Evolutionary conservation across 169 alveolate genomes (phyloP).

Genomic region (Cryptosporidium meleagridis): DNA sequence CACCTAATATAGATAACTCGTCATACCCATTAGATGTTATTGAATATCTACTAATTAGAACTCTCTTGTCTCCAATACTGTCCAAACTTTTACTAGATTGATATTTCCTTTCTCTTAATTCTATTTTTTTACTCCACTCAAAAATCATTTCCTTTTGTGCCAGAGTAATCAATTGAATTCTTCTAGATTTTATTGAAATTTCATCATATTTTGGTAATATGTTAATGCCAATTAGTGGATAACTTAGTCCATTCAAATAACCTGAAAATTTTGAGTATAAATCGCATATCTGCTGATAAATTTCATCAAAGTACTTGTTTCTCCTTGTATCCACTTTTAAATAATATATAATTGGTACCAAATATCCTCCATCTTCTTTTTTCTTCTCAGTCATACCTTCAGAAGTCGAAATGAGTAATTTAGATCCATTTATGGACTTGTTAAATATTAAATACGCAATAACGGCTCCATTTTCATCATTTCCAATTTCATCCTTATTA

Average conservation of each 20-base stretch:
- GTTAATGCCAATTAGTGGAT: constrained; percentile 52
- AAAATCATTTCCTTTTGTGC: constrained; percentile 17
- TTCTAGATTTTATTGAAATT: constrained; percentile 32
- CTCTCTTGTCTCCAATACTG: constrained; percentile 1
- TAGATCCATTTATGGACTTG: background rate
- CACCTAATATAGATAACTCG: constrained; percentile 39
- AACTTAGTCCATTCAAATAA: constrained; percentile 6
- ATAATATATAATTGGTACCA: constrained; percentile 55
- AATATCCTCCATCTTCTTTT: constrained; percentile 33
- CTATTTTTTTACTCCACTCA: constrained; percentile 7
- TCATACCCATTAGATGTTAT: constrained; percentile 32
- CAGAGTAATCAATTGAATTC: background rate
- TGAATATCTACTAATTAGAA: constrained; percentile 33
- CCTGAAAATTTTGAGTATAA: constrained; percentile 19
- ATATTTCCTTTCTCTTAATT: constrained; percentile 5
- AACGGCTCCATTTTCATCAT: background rate
- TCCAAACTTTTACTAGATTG: too few species aligned
- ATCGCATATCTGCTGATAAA: background rate
- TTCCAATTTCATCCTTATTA: background rate
- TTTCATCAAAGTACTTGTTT: constrained; percentile 21
- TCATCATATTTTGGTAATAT: constrained; percentile 67
- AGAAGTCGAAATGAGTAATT: constrained; percentile 8
- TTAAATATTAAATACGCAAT: constrained; percentile 50
- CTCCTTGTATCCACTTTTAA: constrained; percentile 9
- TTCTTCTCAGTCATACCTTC: constrained; percentile 37